phyloP scores from a whole-genome alignment of 768 basidiomycete species.

The Hygrocybe coccinea region DNA sequence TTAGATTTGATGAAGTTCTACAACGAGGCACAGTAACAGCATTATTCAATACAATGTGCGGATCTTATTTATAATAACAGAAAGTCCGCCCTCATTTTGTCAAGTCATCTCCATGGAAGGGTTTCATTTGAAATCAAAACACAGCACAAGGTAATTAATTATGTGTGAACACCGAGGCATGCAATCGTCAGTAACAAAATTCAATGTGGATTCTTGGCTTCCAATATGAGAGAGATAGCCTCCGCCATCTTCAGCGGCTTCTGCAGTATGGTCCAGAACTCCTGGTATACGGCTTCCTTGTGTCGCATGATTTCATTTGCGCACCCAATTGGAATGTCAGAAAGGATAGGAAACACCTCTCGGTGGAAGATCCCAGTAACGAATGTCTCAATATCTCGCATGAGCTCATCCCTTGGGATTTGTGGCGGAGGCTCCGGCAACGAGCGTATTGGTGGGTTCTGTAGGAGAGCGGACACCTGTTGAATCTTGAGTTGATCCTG shows the following conservation, averaged over 20 bases:
- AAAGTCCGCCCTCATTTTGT: no score
- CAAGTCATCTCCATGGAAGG: no score
- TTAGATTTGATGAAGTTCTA: slow-evolving; percentile 86
- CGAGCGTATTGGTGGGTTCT: background rate
- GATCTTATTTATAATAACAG: no score
- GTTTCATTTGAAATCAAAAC: no score
- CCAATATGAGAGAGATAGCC: background rate
- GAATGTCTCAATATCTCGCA: background rate
- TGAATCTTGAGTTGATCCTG: background rate
- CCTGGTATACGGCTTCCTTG: background rate
- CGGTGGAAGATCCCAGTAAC: background rate
- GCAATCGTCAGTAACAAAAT: background rate
- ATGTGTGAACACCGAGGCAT: no score
- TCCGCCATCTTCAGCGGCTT: background rate
- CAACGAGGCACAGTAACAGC: slow-evolving; percentile 38
- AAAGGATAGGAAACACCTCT: background rate
- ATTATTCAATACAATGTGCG: background rate
- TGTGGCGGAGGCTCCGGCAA: background rate
- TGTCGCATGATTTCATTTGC: background rate
- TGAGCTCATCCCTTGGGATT: background rate
- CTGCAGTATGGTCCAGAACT: background rate
- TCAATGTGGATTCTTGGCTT: background rate
- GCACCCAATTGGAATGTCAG: background rate
- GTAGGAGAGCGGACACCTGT: background rate
- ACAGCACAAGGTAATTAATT: no score